Evolutionary conservation across 2,329 filamentous ascomycete species (phyloP), one percentile per base, ranked within the genome.

Genomic region (Aspergillus ustus): DNA sequence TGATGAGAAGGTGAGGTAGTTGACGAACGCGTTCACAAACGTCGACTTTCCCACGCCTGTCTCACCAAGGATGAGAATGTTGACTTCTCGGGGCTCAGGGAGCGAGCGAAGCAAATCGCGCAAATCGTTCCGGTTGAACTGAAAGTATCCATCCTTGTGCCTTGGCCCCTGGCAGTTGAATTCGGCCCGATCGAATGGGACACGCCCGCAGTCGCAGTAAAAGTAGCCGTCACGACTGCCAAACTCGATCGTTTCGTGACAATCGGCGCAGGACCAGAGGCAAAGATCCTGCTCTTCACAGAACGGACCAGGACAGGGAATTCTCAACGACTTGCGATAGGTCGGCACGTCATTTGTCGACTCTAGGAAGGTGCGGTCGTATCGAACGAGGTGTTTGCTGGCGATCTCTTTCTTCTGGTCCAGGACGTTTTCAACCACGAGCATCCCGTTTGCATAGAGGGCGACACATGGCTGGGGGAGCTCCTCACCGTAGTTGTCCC

Each of bases 21-120:
- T 60, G 19, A 56, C 45, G 37, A 60, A 60, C 8, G 58, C 58
- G 22, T 60, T 60, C 6, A 60, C 52, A 45, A 60, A 60, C 7
- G 58, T 60, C 2, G 58, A 60, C 29, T 60, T 60, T 4, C 58
- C 58, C 7, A 60, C 58, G n/a, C 58, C 58, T 0, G 58, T 56
- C 52, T 60, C 58, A 2, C 58, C 58, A 2, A 60, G 48, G 19
- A 60, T 55, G 11, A 60, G 20, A 20, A 60, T 60, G 22, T 60
- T 60, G 15, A 59, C 50, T 20, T 59, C 57, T 17, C 57, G 43
- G 8, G 57, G 57, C 6, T 29, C 57, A 49, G 57, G 57, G 3
- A 59, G 51, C 5, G 31, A 48, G 2, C 20, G 25, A 4, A 59
- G 20, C 4, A 59, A 29, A 17, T 59, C 43, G 2, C 44, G 40